Base-by-base conservation (phyloP, 139 green algal species). In the Closterium sp. region DNA sequence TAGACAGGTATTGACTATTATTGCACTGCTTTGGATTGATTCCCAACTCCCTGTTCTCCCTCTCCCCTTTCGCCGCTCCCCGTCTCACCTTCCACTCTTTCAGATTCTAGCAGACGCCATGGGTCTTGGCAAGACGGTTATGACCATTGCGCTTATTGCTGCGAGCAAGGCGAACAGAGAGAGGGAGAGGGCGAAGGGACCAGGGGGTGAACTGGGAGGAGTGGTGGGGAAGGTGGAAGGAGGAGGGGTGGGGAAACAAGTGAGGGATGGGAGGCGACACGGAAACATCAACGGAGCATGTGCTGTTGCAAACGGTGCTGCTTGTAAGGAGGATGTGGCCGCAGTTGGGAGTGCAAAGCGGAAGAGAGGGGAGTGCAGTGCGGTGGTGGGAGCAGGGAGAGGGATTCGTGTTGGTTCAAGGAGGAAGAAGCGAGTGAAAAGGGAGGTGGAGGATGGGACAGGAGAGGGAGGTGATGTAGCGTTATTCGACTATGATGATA, bases 101-200 rank as follows among this genome's bases (percentile, higher is more conserved):
- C 89, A 93, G 89, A 95, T 95, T 31, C 45, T 95, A 34, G 93
- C 90, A 45, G 93, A 95, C 31, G 62, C 90, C n/a, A 95, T 95
- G 93, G 93, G 93, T 22, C 70, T 95, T 29, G 93, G 93, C 50
- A 95, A 95, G 85, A 95, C 93, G 11, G 93, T 95, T 21, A 94
- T 94, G 92, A 94, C 92, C n/a, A 94, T 93, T n/a, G 27, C 90
- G 3, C 90, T 95, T 9, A 32, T 95, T 27, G 86, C 91, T 28
- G 31, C 89, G 22, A 92, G 93, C 90, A 91, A 22, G 19, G 89
- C 62, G 19, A 27, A 24, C 62, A 79, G 62, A 79, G 21, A 87
- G 89, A n/a, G 89, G 89, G 21, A 10, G 31, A 70, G 9, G 31
- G 22, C 79, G 34, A 85, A 1, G 70, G 32, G 84, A 31, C 11